A percentile compares a stretch with the other conserved stretches of the same genome.
These are phyloP conservation scores for Acer saccharum DNA, from an alignment of 345 rosid species.

Conservation along the genomic window DNA sequence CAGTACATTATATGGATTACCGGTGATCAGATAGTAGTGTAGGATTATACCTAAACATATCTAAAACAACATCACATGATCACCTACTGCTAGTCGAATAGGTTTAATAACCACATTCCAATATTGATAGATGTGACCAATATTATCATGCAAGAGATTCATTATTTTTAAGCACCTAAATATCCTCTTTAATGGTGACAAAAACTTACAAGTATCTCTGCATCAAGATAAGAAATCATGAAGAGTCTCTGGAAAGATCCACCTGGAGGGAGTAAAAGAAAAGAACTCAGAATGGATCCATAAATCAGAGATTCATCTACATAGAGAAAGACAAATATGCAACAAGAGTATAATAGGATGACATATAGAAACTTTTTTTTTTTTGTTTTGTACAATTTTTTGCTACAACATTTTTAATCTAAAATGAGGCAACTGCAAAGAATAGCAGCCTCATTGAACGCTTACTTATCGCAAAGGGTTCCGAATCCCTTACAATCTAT, in stretches of 20 bases:
- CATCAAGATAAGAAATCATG: constrained; percentile 95
- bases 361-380: neutral
- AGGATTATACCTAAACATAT: neutral
- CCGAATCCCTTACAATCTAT: neutral
- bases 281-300: constrained; percentile 14
- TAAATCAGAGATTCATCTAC: constrained; percentile 2
- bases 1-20: neutral
- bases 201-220: constrained; percentile 81
- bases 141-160: neutral
- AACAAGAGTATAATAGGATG: neutral
- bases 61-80: neutral
- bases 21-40: neutral
- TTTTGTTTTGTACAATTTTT: neutral
- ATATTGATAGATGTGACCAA: neutral
- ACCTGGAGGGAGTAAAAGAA: constrained; percentile 46
- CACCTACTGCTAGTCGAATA: neutral
- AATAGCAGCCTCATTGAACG: neutral
- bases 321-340: neutral
- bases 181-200: neutral
- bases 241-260: constrained; percentile 86
- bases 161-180: neutral
- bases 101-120: neutral
- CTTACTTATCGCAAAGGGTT: neutral
- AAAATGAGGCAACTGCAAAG: neutral
- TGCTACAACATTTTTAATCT: neutral